Percentiles rank a stretch among this genome's conserved stretches.
Conservation (phyloP, 2,329 filamentous ascomycete genomes). For the Coniochaeta pulveracea region DNA sequence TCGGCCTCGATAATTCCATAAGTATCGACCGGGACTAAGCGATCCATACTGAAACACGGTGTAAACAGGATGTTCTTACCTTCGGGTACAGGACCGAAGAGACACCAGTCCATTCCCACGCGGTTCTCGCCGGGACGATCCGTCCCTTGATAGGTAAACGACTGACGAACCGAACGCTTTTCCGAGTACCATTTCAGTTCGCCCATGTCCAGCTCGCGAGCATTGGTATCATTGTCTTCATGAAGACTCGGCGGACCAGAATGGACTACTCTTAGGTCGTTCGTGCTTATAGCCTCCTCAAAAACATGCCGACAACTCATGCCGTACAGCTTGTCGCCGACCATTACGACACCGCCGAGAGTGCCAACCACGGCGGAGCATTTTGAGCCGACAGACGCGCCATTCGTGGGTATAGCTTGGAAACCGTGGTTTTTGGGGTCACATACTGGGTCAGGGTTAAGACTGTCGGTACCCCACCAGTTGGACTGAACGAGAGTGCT, state of each 20-base stretch:
- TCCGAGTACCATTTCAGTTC: slow-evolving; percentile 4
- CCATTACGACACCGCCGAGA: slow-evolving; percentile 7
- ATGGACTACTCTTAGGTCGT: slow-evolving; percentile 5
- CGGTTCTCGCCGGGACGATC: background rate
- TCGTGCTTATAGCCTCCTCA: slow-evolving; percentile 2
- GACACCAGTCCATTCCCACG: slow-evolving; percentile 10
- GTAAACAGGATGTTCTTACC: slow-evolving; percentile 7
- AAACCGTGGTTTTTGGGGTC: slow-evolving; percentile 7
- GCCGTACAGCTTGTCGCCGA: slow-evolving; percentile 5
- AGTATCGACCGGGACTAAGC: slow-evolving; percentile 1
- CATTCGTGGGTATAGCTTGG: slow-evolving; percentile 5
- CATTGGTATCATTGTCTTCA: background rate
- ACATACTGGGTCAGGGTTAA: slow-evolving; percentile 5
- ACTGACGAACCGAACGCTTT: slow-evolving; percentile 5
- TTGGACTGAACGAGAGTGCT: slow-evolving; percentile 4
- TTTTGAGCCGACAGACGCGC: slow-evolving; percentile 8
- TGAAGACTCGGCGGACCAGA: slow-evolving; percentile 3
- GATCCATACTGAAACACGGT: slow-evolving; percentile 5
- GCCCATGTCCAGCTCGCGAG: slow-evolving; percentile 5
- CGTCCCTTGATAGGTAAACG: slow-evolving; percentile 6
- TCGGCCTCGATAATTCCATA: slow-evolving; percentile 8
- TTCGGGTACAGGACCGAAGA: slow-evolving; percentile 8
- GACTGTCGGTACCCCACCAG: slow-evolving; percentile 2
- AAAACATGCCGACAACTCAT: slow-evolving; percentile 9
- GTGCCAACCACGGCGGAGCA: slow-evolving; percentile 6